phyloP scores from a whole-genome alignment of 352 stramenopile species.

The Pilasporangium apinafurcum region DNA sequence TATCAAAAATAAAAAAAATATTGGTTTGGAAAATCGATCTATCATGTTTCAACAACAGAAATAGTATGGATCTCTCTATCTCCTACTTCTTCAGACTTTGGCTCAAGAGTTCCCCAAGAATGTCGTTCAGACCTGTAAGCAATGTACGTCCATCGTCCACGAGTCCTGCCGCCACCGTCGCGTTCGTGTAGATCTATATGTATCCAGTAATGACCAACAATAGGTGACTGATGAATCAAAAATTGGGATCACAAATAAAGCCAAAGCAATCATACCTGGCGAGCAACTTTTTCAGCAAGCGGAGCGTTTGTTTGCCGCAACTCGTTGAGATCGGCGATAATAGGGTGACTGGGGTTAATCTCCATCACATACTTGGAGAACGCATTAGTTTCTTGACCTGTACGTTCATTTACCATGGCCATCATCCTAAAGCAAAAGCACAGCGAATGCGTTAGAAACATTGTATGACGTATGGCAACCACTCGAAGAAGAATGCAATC shows the following conservation, averaged over 20 bases:
- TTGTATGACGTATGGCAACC: neutral
- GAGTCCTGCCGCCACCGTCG: conserved; percentile 95
- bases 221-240: neutral
- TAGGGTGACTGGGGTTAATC: conserved; percentile 97
- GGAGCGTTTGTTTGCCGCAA: conserved; percentile 81
- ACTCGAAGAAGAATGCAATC: neutral
- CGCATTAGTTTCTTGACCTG: conserved; percentile 38
- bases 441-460: neutral
- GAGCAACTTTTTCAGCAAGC: conserved; percentile 80
- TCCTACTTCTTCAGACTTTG: conserved; percentile 55
- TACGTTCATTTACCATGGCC: conserved; percentile 93
- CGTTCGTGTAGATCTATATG: conserved; percentile 98
- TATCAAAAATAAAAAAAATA: too few relatives aligned
- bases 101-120: conserved; percentile 85
- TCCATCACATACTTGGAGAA: conserved; percentile 95
- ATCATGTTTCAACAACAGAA: neutral
- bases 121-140: conserved; percentile 95
- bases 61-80: conserved; percentile 6
- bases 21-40: neutral
- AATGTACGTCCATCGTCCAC: conserved; percentile 97
- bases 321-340: conserved; percentile 92
- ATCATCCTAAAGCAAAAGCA: conserved; percentile 90
- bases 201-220: conserved; percentile 15
- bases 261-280: conserved; percentile 33
- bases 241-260: neutral